These are phyloP conservation scores for Niveomyces coronatus DNA, from an alignment of 2,329 filamentous ascomycete species.

Conservation along the genomic window DNA sequence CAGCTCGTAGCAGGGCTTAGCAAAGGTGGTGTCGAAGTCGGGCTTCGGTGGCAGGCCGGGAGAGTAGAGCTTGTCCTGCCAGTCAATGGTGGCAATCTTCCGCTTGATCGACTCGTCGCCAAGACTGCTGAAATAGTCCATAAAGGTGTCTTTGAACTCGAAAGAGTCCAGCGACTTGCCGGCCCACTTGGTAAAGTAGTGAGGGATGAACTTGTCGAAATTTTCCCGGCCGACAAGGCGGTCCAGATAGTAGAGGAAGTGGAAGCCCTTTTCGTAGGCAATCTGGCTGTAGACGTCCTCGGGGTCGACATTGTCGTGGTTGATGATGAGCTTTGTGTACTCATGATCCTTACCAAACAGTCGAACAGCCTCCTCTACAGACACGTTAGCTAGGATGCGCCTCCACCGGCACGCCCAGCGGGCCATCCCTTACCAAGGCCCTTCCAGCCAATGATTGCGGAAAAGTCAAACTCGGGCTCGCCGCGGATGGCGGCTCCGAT, in stretches of 20 bases:
- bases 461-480: slow-evolving; percentile 81
- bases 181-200: slow-evolving; percentile 83
- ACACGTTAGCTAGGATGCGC: slow-evolving; percentile 10
- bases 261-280: slow-evolving; percentile 95
- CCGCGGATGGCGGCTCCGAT: slow-evolving; percentile 71
- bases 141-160: slow-evolving; percentile 82
- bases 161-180: slow-evolving; percentile 84
- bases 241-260: slow-evolving; percentile 86
- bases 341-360: slow-evolving; percentile 75
- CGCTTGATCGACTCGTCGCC: slow-evolving; percentile 53
- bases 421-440: slow-evolving; percentile 44
- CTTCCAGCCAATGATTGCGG: slow-evolving; percentile 93
- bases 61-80: slow-evolving; percentile 82
- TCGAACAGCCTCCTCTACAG: slow-evolving; percentile 61
- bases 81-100: slow-evolving; percentile 67
- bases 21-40: slow-evolving; percentile 78
- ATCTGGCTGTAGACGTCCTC: slow-evolving; percentile 91
- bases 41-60: slow-evolving; percentile 86
- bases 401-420: not conserved
- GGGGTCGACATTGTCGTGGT: slow-evolving; percentile 82
- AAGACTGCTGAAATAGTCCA: slow-evolving; percentile 67
- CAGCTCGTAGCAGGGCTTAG: slow-evolving; percentile 74
- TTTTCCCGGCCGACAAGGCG: slow-evolving; percentile 72
- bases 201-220: slow-evolving; percentile 91
- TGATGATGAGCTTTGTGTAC: slow-evolving; percentile 83